phyloP scores from a whole-genome alignment of 768 basidiomycete genomes.

The Kwoniella heveanensis region DNA sequence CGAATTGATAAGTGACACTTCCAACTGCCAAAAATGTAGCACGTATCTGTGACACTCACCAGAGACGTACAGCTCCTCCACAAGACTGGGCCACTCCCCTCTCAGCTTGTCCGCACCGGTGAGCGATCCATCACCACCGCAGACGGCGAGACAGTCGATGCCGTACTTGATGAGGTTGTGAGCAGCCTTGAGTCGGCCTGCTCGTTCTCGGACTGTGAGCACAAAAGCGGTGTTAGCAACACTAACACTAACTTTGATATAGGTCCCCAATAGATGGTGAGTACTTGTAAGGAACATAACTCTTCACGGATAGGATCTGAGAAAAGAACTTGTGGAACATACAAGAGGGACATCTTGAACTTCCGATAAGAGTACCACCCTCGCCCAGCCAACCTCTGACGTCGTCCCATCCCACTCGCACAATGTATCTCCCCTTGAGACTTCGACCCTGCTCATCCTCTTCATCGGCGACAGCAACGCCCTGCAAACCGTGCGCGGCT shows the following conservation, averaged over 20 bases:
- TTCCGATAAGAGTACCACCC: constrained; percentile 57
- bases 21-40: too few relatives aligned
- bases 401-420: constrained; percentile 97
- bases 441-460: constrained; percentile 59
- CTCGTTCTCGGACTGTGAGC: constrained; percentile 71
- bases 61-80: constrained; percentile 67
- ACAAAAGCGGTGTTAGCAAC: too few relatives aligned
- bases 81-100: constrained; percentile 87
- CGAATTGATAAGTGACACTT: too few relatives aligned
- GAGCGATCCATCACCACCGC: constrained; percentile 94
- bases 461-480: constrained; percentile 56
- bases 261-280: too few relatives aligned
- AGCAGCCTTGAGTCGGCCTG: constrained; percentile 86
- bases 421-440: constrained; percentile 87
- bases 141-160: constrained; percentile 94
- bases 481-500: constrained; percentile 24
- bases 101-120: constrained; percentile 95
- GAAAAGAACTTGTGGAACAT: too few relatives aligned
- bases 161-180: constrained; percentile 92
- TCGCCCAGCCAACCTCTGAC: constrained; percentile 92
- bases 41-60: too few relatives aligned
- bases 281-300: too few relatives aligned
- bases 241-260: too few relatives aligned
- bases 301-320: too few relatives aligned
- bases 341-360: constrained; percentile 54